Evolutionary conservation across 1,284 basidiomycete species (phyloP).

Genomic region (Puccinia triticina): DNA sequence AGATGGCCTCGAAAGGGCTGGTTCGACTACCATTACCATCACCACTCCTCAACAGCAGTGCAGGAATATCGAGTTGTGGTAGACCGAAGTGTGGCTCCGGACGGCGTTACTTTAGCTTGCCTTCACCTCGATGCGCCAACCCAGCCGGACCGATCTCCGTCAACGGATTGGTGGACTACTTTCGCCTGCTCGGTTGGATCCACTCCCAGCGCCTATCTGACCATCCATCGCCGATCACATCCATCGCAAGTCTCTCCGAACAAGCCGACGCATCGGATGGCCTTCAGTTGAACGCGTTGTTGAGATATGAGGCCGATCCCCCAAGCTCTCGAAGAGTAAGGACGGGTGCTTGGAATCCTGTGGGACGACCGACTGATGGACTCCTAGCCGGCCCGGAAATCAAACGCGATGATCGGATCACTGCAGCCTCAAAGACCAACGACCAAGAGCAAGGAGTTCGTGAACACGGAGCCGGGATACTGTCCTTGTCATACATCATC

Average conservation of each 20-base stretch:
- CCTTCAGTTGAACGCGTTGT: background rate
- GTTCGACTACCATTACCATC: too few relatives aligned
- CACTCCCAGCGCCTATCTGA: too few relatives aligned
- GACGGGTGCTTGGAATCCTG: background rate
- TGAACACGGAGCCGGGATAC: background rate
- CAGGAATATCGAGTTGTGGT: too few relatives aligned
- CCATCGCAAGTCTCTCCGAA: background rate
- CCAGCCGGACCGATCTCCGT: too few relatives aligned
- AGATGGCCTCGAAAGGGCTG: too few relatives aligned
- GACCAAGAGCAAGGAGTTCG: background rate
- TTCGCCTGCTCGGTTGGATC: too few relatives aligned
- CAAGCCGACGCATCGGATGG: constrained; percentile 14
- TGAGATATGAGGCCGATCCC: constrained; percentile 12
- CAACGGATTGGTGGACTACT: too few relatives aligned
- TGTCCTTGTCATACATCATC: constrained; percentile 13
- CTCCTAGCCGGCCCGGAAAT: background rate
- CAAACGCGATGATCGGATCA: background rate
- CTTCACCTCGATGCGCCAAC: too few relatives aligned
- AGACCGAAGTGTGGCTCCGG: too few relatives aligned
- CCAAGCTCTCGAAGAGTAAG: background rate
- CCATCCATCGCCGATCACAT: background rate
- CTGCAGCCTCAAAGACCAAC: background rate
- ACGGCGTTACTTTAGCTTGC: too few relatives aligned
- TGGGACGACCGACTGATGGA: background rate
- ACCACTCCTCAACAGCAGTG: too few relatives aligned